Evolutionary conservation across 192 early-diverging fungal genomes (phyloP).

Genomic region (Entomortierella beljakovae): DNA sequence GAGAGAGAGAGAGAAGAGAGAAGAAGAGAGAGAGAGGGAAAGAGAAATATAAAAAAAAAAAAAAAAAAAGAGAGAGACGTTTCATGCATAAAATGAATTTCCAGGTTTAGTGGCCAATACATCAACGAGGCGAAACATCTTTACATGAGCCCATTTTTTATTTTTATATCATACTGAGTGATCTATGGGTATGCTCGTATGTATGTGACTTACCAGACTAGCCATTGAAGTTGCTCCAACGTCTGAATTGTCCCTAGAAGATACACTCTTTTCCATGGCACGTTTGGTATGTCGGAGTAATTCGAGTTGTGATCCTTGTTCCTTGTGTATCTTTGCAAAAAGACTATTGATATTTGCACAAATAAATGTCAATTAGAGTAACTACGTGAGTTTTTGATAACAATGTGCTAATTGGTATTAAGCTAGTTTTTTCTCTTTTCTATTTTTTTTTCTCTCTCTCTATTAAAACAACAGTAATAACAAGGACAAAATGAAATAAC

Average conservation of each 20-base stretch:
- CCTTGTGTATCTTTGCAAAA: slow-evolving; percentile 55
- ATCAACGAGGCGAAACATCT: no score
- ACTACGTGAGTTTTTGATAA: neutral
- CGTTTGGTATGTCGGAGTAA: slow-evolving; percentile 47
- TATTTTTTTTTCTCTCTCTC: no score
- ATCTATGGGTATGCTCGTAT: neutral
- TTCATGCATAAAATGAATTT: neutral
- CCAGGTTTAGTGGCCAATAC: no score
- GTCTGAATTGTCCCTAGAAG: slow-evolving; percentile 25
- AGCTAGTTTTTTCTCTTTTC: no score
- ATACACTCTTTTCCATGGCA: slow-evolving; percentile 42
- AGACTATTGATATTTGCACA: slow-evolving; percentile 2
- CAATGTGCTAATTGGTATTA: no score
- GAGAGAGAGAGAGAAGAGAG: no score
- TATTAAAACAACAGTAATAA: neutral
- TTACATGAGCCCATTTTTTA: no score
- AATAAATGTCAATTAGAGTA: neutral
- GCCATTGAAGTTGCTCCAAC: slow-evolving; percentile 19
- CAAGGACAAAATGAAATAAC: neutral
- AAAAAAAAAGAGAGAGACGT: neutral
- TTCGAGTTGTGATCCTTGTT: slow-evolving; percentile 49
- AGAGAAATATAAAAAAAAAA: neutral
- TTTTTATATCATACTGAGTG: no score
- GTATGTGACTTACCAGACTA: slow-evolving; percentile 24
- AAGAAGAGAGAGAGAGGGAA: no score